phyloP scores from a whole-genome alignment of 345 rosid genomes.

The Mangifera indica region DNA sequence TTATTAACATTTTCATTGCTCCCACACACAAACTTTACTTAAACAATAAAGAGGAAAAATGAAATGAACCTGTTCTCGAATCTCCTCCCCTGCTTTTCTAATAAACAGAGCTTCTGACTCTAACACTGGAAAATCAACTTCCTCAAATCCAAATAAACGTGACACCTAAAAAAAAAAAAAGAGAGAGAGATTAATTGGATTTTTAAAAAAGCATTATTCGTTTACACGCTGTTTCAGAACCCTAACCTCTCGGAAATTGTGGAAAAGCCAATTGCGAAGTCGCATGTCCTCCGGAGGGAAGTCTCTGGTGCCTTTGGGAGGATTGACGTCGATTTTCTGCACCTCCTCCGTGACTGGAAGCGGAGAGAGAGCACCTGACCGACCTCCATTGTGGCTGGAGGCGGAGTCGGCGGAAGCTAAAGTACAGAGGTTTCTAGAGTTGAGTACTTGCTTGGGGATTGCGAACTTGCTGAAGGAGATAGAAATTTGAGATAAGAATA shows the following conservation, averaged over 20 bases:
- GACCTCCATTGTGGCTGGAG: constrained; percentile 33
- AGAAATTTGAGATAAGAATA: constrained; percentile 24
- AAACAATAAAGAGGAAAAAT: not conserved
- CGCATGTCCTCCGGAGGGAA: constrained; percentile 96
- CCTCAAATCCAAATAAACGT: constrained; percentile 73
- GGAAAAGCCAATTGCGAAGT: constrained; percentile 85
- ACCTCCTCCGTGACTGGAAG: constrained; percentile 43
- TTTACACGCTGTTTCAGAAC: not conserved
- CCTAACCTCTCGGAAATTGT: constrained; percentile 76
- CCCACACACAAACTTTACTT: not conserved
- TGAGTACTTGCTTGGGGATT: constrained; percentile 20
- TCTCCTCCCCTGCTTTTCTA: constrained; percentile 96
- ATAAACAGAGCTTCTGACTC: constrained; percentile 83
- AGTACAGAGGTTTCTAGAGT: constrained; percentile 33
- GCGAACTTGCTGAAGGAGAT: constrained; percentile 9
- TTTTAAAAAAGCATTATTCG: not conserved
- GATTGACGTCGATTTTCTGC: constrained; percentile 77
- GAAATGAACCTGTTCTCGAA: constrained; percentile 71
- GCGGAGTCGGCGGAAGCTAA: constrained; percentile 31
- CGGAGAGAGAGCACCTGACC: constrained; percentile 64
- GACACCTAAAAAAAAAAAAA: constrained; percentile 46
- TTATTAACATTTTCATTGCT: not conserved
- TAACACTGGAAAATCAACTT: constrained; percentile 86
- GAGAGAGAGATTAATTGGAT: too few relatives aligned
- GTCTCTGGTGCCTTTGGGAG: constrained; percentile 93